phyloP scores from a whole-genome alignment of 75 land plant species.

The Cunninghamia lanceolata region DNA sequence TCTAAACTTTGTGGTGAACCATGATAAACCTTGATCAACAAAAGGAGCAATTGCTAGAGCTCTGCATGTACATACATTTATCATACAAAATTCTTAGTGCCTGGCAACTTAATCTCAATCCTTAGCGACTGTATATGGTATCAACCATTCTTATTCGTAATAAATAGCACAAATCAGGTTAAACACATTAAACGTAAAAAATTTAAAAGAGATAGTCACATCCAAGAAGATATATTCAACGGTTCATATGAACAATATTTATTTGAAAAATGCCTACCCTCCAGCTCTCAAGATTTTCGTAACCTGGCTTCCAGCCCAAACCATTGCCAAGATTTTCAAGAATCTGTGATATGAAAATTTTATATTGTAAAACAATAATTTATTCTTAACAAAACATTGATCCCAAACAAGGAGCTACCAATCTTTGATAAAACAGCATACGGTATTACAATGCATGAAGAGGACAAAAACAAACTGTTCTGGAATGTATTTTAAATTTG shows the following conservation, averaged over 20 bases:
- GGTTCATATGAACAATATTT: neutral
- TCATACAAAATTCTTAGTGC: neutral
- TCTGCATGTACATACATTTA: conserved; percentile 32
- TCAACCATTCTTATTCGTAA: neutral
- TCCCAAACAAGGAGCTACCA: neutral
- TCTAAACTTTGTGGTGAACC: conserved; percentile 62
- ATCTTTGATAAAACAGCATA: neutral
- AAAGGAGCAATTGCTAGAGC: conserved; percentile 88
- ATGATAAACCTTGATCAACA: conserved; percentile 74
- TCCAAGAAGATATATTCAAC: neutral
- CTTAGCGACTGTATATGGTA: neutral
- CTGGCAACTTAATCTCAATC: neutral
- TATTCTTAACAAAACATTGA: neutral
- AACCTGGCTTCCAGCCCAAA: conserved; percentile 94
- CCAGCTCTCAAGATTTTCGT: conserved; percentile 76
- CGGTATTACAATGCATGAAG: neutral
- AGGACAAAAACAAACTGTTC: neutral
- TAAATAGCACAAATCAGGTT: neutral
- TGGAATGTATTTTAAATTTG: neutral
- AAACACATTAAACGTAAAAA: neutral
- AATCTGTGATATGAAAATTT: conserved; percentile 39
- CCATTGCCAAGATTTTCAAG: conserved; percentile 76
- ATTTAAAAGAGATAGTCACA: neutral
- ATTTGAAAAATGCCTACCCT: conserved; percentile 38
- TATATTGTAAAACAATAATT: neutral